Evolutionary conservation across 371 early-diverging fungal species (phyloP), one percentile per base, ranked within the genome.

Genomic region (Apophysomyces sp.): DNA sequence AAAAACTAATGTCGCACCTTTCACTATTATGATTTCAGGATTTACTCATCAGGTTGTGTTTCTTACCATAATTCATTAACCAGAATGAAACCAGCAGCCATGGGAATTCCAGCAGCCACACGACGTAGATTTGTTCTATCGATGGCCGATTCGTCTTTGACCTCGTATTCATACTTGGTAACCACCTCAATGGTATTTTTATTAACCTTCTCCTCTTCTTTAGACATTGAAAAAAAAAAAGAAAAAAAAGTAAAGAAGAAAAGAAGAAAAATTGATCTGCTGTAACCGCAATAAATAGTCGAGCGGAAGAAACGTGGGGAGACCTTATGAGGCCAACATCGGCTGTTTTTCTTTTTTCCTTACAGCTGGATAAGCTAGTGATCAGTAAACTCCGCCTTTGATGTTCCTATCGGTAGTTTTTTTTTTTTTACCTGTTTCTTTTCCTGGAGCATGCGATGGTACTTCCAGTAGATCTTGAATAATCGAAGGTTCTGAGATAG

Each of bases 351-450:
- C 80, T 74, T 52, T 79, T 78, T 52, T 74, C 61, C 1, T 82
- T 76, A 12, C 74, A 65, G 18, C 63, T 63, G 30, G 88, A 57
- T 30, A 83, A 82, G 1, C 76, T 70, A 3, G 89, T 85, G 51
- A 83, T 72, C 24, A 87, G 64, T 55, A 80, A 79, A 21, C 89
- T 52, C 51, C 81, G 65, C 56, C 89, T 62, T 11, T 90, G 67
- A 13, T 65, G 72, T 5, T 65, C n/a, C 26, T 64, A 30, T 34
- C 34, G 13, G 34, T 57, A n/a, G n/a, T n/a, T n/a, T n/a, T n/a
- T n/a, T n/a, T n/a, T n/a, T n/a, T n/a, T 75, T 71, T 58, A 80
- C 60, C 9, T 78, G 66, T 66, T 92, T 90, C 67, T 86, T 85
- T 41, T 41, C 39, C 58, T 39, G 66, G 65, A 15, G 39, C 51